A percentile compares a stretch with the other conserved stretches of the same genome.
phyloP scores from a whole-genome alignment of 106 monocot genomes.

The Dendrobium nobile region DNA sequence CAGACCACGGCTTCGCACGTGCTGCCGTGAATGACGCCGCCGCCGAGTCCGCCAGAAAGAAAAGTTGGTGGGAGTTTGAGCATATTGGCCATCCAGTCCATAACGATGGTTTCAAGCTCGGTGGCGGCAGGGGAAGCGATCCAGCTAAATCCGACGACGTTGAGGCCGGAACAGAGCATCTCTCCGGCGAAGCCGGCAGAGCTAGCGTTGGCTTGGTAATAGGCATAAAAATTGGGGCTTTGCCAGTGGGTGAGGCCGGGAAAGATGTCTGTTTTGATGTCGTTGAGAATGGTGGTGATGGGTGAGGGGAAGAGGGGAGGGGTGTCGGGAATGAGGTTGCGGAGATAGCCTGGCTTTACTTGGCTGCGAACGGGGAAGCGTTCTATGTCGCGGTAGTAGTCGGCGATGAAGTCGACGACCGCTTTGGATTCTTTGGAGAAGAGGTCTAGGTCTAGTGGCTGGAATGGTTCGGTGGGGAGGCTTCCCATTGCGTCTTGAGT shows the following conservation, averaged over 20 bases:
- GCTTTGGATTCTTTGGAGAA: conserved; percentile 15
- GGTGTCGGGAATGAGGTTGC: conserved; percentile 12
- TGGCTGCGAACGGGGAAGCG: conserved; percentile 26
- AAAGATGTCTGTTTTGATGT: conserved; percentile 26
- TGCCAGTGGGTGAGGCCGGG: conserved; percentile 60
- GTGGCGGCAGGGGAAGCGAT: conserved; percentile 57
- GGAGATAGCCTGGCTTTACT: conserved; percentile 40
- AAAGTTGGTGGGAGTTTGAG: conserved; percentile 28
- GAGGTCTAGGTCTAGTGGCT: conserved; percentile 24
- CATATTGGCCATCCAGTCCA: conserved; percentile 42
- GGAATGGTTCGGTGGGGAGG: not conserved
- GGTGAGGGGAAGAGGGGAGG: conserved; percentile 22
- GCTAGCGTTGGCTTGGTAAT: conserved; percentile 43
- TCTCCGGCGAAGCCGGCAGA: conserved; percentile 45
- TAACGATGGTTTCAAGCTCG: conserved; percentile 48
- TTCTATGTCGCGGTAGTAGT: conserved; percentile 28
- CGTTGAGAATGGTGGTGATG: conserved; percentile 29
- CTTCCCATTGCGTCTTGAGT: not conserved
- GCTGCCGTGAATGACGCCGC: conserved; percentile 31
- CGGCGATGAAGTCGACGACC: conserved; percentile 36
- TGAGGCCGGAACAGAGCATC: conserved; percentile 41
- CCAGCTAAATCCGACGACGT: conserved; percentile 49
- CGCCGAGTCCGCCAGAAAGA: conserved; percentile 23
- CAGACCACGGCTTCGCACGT: conserved; percentile 43
- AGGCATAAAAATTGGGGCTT: conserved; percentile 48